Base-by-base conservation (phyloP, 2,329 filamentous ascomycete species). In the Colletotrichum falcatum region DNA sequence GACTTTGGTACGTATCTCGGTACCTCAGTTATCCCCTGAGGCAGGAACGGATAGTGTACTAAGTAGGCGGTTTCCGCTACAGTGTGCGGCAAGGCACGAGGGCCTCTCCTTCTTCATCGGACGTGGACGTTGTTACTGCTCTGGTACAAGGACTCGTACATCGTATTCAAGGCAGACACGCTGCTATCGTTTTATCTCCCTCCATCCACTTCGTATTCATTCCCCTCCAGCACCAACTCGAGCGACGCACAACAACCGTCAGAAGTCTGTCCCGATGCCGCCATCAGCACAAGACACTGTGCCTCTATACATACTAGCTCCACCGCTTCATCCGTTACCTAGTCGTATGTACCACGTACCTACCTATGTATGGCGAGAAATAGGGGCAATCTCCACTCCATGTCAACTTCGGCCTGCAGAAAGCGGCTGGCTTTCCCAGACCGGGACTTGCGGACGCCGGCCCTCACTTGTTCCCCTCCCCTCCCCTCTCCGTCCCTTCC, bases 331-430 rank as follows among this genome's bases (percentile, higher is more conserved):
- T 3, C 35, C 26, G 42, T 70, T 70, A 58, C 56, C 55, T 55
- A 56, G 6, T n/a, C n/a, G n/a, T n/a, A n/a, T n/a, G n/a, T n/a
- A n/a, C n/a, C n/a, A n/a, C n/a, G n/a, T n/a, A n/a, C n/a, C n/a
- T n/a, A n/a, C n/a, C n/a, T n/a, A n/a, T n/a, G n/a, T n/a, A 61
- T 61, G 48, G 7, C 62, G 55, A 61, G 58, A 61, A 67, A 71
- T 71, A 68, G 68, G 68, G 68, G 68, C 59, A 71, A 71, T 71
- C 68, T 71, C 68, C 68, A 68, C 60, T 54, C 68, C 39, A 66
- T 30, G 63, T 53, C 56, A 61, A 55, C 55, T 44, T 56, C 49
- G 62, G 63, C 62, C 61, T 69, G 61, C 62, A 66, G 49, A 26
- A 61, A 56, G 42, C 62, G 62, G 66, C 66, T 66, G 56, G 54